phyloP scores from a whole-genome alignment of 1,284 basidiomycete genomes.

The Apiotrichum laibachii region DNA sequence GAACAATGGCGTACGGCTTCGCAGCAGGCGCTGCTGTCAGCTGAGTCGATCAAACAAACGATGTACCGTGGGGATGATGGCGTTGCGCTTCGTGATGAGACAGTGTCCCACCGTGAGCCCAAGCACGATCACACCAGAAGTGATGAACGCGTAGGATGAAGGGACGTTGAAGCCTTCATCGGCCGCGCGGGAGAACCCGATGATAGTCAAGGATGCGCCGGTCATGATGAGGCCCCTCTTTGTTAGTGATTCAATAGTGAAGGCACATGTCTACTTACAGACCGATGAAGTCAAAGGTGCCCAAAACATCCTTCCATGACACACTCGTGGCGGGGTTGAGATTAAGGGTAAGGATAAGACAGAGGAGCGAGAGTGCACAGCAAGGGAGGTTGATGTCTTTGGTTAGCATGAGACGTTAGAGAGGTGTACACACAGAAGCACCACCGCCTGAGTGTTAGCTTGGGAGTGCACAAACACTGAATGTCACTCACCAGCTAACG shows the following conservation, averaged over 20 bases:
- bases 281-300: conserved; percentile 37
- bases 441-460: not conserved
- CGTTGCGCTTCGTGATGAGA: conserved; percentile 63
- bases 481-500: conserved; percentile 22
- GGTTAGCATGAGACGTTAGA: too few species aligned
- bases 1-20: conserved; percentile 40
- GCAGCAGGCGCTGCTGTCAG: conserved; percentile 31
- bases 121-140: conserved; percentile 62
- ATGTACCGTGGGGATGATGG: conserved; percentile 59
- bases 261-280: conserved; percentile 17
- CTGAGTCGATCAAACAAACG: not conserved
- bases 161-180: conserved; percentile 43
- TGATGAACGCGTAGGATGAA: conserved; percentile 66
- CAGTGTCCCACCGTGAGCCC: conserved; percentile 62
- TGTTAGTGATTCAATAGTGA: not conserved
- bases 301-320: conserved; percentile 18
- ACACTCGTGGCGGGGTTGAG: conserved; percentile 57
- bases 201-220: conserved; percentile 69
- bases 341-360: conserved; percentile 76
- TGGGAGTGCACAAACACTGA: conserved; percentile 28
- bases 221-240: conserved; percentile 59
- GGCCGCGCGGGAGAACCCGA: conserved; percentile 60
- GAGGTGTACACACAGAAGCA: too few species aligned
- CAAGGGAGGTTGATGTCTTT: conserved; percentile 29
- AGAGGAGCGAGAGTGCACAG: conserved; percentile 59